phyloP scores from a whole-genome alignment of 345 rosid genomes.

The Brassica rapa region DNA sequence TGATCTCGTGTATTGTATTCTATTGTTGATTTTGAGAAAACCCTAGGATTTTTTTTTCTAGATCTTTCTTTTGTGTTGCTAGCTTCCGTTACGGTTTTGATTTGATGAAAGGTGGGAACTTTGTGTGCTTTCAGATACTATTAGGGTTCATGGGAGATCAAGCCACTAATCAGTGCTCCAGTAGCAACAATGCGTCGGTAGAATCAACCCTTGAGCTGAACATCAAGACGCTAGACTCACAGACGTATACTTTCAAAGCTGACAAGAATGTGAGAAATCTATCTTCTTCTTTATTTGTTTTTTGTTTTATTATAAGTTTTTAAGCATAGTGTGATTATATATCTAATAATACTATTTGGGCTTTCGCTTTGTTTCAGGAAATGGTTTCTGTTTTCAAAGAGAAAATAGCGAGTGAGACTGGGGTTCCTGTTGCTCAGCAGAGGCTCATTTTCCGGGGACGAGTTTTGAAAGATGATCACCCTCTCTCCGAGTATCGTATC shows the following conservation, averaged over 20 bases:
- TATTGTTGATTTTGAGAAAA: conserved; percentile 9
- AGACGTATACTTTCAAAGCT: conserved; percentile 61
- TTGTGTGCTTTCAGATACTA: conserved; percentile 9
- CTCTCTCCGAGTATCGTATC: conserved; percentile 95
- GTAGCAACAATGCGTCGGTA: conserved; percentile 49
- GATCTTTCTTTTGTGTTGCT: neutral
- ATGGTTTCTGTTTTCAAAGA: conserved; percentile 79
- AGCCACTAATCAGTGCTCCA: conserved; percentile 51
- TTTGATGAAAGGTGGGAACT: conserved; percentile 1
- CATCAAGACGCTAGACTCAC: conserved; percentile 87
- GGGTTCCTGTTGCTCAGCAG: conserved; percentile 88
- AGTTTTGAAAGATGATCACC: conserved; percentile 87
- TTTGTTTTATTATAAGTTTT: neutral
- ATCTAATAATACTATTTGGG: neutral
- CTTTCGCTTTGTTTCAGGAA: conserved; percentile 53
- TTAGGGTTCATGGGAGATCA: conserved; percentile 63
- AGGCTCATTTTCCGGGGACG: conserved; percentile 89
- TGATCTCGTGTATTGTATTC: neutral
- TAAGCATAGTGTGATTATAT: neutral
- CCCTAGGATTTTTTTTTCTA: neutral
- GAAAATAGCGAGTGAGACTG: conserved; percentile 65
- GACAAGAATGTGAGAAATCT: conserved; percentile 65
- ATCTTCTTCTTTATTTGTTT: neutral
- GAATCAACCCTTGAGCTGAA: conserved; percentile 68
- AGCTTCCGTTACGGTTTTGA: neutral